Evolutionary conservation across 2,329 filamentous ascomycete species (phyloP), one percentile per base, ranked within the genome.

Genomic region (Arthrobotrys iridis): DNA sequence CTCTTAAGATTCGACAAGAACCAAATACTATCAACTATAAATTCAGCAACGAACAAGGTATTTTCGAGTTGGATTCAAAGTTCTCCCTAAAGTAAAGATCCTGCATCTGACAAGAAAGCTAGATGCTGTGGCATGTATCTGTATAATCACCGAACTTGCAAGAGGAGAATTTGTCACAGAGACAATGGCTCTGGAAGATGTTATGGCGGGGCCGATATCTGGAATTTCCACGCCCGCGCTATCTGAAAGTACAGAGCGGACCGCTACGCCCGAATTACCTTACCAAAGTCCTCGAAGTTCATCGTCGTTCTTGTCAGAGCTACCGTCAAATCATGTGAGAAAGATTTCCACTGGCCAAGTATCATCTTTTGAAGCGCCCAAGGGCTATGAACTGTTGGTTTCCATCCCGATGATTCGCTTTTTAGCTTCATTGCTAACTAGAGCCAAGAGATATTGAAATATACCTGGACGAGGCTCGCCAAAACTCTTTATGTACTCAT

Each of bases 71-170:
- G 11, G 4, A 40, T 22, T 43, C 15, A 40, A 26, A 15, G 20
- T 13, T 30, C 11, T 5, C 11, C n/a, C n/a, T n/a, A n/a, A n/a
- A n/a, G n/a, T 22, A 30, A 20, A 10, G 11, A 26, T 30, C 20
- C 13, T 6, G 37, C 40, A 4, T 11, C 33, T 59, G 3, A 52
- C 20, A 8, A 35, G 24, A n/a, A 4, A 0, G 48, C 35, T 37
- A 75, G 71, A 75, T 35, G 71, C 71, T 6, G 63, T 75, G 15
- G 71, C 71, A 20, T 75, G 71, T 35, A 75, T 75, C 13, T 75
- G 71, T 20, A 63, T 64, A 57, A 59, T 75, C 5, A 75, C 71
- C 3, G 71, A 75, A 18, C 58, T 75, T 24, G 71, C 55, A 11
- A 45, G 71, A 35, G 46, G 60, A 1, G 71, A 75, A 50, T 68